phyloP scores from a whole-genome alignment of 2,329 filamentous ascomycete species.

The Trichoderma sp. region DNA sequence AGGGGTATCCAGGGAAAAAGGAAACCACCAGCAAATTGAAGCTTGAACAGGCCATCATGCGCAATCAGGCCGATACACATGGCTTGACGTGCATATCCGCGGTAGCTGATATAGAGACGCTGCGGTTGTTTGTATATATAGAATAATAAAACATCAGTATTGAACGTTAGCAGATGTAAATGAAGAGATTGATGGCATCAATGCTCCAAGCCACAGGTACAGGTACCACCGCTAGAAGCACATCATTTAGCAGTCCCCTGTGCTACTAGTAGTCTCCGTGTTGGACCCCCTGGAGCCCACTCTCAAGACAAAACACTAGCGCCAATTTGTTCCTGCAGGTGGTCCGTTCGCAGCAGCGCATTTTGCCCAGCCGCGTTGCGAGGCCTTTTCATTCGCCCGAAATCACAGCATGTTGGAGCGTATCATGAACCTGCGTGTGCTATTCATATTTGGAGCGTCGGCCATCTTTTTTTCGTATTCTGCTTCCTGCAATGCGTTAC shows the following conservation, averaged over 20 bases:
- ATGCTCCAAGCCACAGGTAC: background rate
- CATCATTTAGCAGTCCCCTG: background rate
- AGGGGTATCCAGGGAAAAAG: background rate
- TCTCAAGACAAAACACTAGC: conserved; percentile 25
- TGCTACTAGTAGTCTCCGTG: background rate
- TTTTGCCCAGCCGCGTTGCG: background rate
- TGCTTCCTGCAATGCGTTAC: background rate
- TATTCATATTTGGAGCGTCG: background rate
- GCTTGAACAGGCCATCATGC: background rate
- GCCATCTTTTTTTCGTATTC: background rate
- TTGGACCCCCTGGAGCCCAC: background rate
- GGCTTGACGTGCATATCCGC: too few species aligned
- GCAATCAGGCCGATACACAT: background rate
- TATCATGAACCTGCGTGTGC: background rate
- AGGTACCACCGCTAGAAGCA: background rate
- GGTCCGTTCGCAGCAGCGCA: conserved; percentile 5
- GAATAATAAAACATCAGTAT: too few species aligned
- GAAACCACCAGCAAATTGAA: background rate
- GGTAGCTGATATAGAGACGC: too few species aligned
- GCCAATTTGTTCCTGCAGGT: conserved; percentile 25
- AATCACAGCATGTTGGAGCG: background rate
- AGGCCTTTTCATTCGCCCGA: conserved; percentile 17
- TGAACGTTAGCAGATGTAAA: too few species aligned
- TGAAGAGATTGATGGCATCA: background rate
- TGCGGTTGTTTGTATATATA: too few species aligned